Conservation (phyloP, 2,329 filamentous ascomycete genomes). For the Sclerotinia borealis region DNA sequence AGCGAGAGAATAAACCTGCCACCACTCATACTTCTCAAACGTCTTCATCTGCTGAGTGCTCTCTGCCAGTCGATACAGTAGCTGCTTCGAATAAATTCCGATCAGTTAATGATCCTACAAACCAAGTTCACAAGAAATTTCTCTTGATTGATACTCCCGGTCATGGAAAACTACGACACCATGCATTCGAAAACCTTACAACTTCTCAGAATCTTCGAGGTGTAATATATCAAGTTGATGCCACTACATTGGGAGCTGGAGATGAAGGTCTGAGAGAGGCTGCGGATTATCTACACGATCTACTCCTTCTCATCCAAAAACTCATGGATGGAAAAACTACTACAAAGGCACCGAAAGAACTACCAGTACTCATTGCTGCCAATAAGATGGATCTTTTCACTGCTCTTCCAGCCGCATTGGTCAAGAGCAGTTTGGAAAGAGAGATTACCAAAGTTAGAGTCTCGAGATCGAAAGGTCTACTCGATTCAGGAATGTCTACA, state of each 20-base stretch:
- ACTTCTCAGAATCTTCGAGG: constrained; percentile 52
- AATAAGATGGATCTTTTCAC: constrained; percentile 98
- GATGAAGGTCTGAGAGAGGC: constrained; percentile 61
- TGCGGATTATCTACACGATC: constrained; percentile 81
- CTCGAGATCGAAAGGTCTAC: constrained; percentile 71
- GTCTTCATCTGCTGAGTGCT: constrained; percentile 49
- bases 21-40: constrained; percentile 56
- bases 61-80: constrained; percentile 45
- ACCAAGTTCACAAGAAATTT: constrained; percentile 58
- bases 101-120: constrained; percentile 57
- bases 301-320: constrained; percentile 78
- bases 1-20: constrained; percentile 42
- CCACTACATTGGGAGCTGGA: constrained; percentile 55
- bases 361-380: constrained; percentile 77
- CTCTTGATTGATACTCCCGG: constrained; percentile 84
- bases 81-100: constrained; percentile 58
- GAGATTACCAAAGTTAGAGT: constrained; percentile 75
- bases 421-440: constrained; percentile 68
- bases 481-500: constrained; percentile 69
- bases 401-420: constrained; percentile 70
- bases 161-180: constrained; percentile 83
- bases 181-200: constrained; percentile 51
- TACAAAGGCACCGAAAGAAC: constrained; percentile 50
- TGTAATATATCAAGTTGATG: constrained; percentile 85
- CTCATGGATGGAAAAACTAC: constrained; percentile 51